A percentile compares a stretch with the other conserved stretches of the same genome.
Conservation (phyloP, 352 stramenopile species). For the Thalassiosira gravida region DNA sequence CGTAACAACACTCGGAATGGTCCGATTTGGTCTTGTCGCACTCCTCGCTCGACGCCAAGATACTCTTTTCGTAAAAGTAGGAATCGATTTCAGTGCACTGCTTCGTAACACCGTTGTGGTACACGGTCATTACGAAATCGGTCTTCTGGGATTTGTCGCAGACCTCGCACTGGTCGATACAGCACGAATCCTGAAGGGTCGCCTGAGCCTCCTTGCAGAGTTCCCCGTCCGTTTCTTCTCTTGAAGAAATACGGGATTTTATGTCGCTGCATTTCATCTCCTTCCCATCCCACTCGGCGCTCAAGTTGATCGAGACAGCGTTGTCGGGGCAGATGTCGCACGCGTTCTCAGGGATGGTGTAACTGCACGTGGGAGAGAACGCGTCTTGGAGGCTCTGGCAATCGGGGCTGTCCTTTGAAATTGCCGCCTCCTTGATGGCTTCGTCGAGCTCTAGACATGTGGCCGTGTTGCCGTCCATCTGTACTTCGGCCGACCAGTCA, state of each 20-base stretch:
- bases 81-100: slow-evolving; percentile 52
- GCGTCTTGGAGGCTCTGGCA: slow-evolving; percentile 53
- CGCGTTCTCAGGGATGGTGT: slow-evolving; percentile 51
- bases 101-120: slow-evolving; percentile 61
- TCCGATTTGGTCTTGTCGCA: slow-evolving; percentile 31
- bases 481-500: slow-evolving; percentile 59
- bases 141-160: slow-evolving; percentile 52
- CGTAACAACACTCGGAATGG: slow-evolving; percentile 53
- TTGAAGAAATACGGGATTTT: slow-evolving; percentile 29
- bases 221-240: slow-evolving; percentile 52
- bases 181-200: slow-evolving; percentile 41
- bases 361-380: slow-evolving; percentile 62
- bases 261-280: slow-evolving; percentile 64
- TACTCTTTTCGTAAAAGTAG: slow-evolving; percentile 60
- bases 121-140: slow-evolving; percentile 53
- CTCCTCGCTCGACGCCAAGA: slow-evolving; percentile 53
- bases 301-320: slow-evolving; percentile 45
- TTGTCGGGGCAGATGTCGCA: slow-evolving; percentile 63
- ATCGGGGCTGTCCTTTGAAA: slow-evolving; percentile 52
- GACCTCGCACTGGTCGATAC: slow-evolving; percentile 62
- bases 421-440: slow-evolving; percentile 58
- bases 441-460: slow-evolving; percentile 63
- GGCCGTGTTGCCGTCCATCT: slow-evolving; percentile 58
- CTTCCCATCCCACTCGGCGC: slow-evolving; percentile 44
- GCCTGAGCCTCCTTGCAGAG: slow-evolving; percentile 48